phyloP scores from a whole-genome alignment of 805 yeast species.

The Pichia membranifaciens region DNA sequence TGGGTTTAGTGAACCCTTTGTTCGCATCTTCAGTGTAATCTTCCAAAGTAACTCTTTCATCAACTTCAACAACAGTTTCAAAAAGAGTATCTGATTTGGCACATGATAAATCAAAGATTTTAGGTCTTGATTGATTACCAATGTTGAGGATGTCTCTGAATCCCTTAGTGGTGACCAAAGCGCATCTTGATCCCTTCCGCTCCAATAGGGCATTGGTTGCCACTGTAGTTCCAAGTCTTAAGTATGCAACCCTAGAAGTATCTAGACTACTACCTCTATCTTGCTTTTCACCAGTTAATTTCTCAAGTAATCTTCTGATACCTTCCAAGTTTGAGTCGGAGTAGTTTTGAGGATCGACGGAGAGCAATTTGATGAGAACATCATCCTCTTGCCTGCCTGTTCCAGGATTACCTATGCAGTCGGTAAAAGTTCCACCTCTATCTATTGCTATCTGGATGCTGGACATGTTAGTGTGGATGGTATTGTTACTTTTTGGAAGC shows the following conservation, averaged over 20 bases:
- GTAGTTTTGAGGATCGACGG: slow-evolving; percentile 86
- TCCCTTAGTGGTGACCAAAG: slow-evolving; percentile 81
- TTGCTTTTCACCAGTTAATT: slow-evolving; percentile 37
- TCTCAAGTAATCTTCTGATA: slow-evolving; percentile 69
- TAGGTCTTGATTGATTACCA: slow-evolving; percentile 90
- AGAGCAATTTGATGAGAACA: slow-evolving; percentile 67
- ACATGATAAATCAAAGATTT: slow-evolving; percentile 78
- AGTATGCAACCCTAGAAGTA: slow-evolving; percentile 54
- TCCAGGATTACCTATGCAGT: slow-evolving; percentile 52
- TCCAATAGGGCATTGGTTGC: slow-evolving; percentile 94
- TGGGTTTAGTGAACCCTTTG: slow-evolving; percentile 20
- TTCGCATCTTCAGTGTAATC: slow-evolving; percentile 72
- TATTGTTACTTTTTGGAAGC: no score
- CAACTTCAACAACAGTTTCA: slow-evolving; percentile 72
- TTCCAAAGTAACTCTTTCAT: slow-evolving; percentile 84
- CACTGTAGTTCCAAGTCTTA: slow-evolving; percentile 90
- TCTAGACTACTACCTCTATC: slow-evolving; percentile 55
- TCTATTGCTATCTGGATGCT: slow-evolving; percentile 6
- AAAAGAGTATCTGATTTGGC: slow-evolving; percentile 67
- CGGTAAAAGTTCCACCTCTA: slow-evolving; percentile 91
- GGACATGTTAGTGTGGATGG: background rate
- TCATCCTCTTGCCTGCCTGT: slow-evolving; percentile 47
- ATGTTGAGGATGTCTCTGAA: slow-evolving; percentile 75
- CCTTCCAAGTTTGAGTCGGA: slow-evolving; percentile 92
- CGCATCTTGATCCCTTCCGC: slow-evolving; percentile 86